Conservation (phyloP, 805 yeast genomes). For the Cyberlindnera maritima region DNA sequence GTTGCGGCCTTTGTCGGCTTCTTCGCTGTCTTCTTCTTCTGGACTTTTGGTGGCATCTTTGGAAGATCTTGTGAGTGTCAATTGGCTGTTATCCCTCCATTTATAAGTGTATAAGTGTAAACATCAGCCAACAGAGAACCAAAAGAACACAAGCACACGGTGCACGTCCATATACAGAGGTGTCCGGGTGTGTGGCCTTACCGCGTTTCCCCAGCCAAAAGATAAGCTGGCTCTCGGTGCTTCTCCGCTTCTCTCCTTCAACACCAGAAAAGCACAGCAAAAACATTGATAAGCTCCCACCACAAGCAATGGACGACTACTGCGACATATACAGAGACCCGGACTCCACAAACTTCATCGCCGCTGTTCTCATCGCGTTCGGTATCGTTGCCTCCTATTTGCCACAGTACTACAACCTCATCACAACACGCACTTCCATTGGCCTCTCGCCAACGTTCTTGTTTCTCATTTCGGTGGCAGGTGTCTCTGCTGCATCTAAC, state of each 20-base stretch:
- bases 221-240: neutral
- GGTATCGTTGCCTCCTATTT: constrained; percentile 71
- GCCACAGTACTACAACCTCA: constrained; percentile 70
- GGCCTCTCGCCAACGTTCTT: constrained; percentile 76
- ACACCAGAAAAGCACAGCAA: neutral
- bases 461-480: constrained; percentile 66
- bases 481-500: constrained; percentile 66
- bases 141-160: neutral
- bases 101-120: no score
- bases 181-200: neutral
- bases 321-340: constrained; percentile 38
- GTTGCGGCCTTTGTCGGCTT: neutral
- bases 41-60: constrained; percentile 8
- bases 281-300: no score
- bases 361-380: constrained; percentile 52
- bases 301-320: neutral
- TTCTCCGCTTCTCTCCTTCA: no score
- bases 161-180: neutral
- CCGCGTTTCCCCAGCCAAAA: neutral
- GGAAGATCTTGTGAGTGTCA: no score
- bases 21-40: neutral
- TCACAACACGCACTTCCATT: constrained; percentile 59
- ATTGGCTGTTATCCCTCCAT: no score
- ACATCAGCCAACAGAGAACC: neutral
- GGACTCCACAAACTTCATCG: constrained; percentile 42